These are phyloP conservation scores for Stemphylium beticola DNA, from an alignment of 2,329 filamentous ascomycete species.

Conservation along the genomic window DNA sequence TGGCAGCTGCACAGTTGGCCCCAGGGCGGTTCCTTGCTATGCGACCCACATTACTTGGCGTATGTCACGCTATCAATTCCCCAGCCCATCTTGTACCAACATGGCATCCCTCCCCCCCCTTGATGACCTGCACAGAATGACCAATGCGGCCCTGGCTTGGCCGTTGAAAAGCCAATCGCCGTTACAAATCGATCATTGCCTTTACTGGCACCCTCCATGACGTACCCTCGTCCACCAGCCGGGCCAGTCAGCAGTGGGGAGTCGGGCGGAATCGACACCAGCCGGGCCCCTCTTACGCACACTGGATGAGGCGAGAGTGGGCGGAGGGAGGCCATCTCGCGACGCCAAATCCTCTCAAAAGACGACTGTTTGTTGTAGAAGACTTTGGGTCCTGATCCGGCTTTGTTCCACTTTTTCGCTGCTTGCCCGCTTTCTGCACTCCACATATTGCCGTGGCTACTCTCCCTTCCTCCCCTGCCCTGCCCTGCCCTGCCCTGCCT, in stretches of 20 bases:
- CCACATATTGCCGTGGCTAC: not conserved
- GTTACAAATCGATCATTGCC: constrained; percentile 38
- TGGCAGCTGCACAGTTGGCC: not conserved
- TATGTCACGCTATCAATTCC: constrained; percentile 10
- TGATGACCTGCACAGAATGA: not conserved
- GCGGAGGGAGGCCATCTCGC: no score
- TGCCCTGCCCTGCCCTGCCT: not conserved
- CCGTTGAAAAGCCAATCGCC: constrained; percentile 22
- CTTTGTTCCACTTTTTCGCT: not conserved
- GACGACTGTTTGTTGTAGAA: not conserved
- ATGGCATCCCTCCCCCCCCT: constrained; percentile 2
- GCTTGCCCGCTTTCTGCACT: constrained; percentile 1
- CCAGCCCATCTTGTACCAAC: not conserved
- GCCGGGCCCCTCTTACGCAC: not conserved
- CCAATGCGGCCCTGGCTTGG: constrained; percentile 29
- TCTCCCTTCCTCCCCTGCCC: not conserved
- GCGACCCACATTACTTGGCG: constrained; percentile 5
- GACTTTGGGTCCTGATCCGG: not conserved
- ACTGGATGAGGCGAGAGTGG: not conserved
- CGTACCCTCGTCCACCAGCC: constrained; percentile 23
- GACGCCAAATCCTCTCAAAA: no score
- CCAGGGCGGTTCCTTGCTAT: constrained; percentile 1
- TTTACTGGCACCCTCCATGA: constrained; percentile 36
- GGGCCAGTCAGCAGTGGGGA: constrained; percentile 8
- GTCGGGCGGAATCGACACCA: not conserved